A percentile compares a stretch with the other conserved stretches of the same genome.
Conservation (phyloP, 306 rosid genomes). For the Medicago truncatula region DNA sequence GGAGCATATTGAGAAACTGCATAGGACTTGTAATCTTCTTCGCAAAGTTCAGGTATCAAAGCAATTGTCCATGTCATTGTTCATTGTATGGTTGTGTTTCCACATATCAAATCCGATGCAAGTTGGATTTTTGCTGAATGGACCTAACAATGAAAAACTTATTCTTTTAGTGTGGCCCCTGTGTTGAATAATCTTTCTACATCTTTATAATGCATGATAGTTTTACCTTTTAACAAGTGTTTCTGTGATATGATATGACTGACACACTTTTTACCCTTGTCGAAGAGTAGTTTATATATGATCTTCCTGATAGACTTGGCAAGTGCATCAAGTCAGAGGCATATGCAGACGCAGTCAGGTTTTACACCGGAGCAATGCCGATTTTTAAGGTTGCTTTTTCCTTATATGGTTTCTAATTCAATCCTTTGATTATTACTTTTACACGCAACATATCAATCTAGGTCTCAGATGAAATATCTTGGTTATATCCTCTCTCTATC, state of each 20-base stretch:
- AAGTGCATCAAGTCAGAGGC: constrained; percentile 90
- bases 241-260: constrained; percentile 27
- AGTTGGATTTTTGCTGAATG: constrained; percentile 23
- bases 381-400: constrained; percentile 73
- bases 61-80: neutral
- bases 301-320: constrained; percentile 87
- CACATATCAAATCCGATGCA: neutral
- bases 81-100: constrained; percentile 27
- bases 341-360: constrained; percentile 91
- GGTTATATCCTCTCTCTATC: constrained; percentile 31
- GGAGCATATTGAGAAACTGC: constrained; percentile 88
- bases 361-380: constrained; percentile 91
- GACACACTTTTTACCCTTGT: constrained; percentile 44
- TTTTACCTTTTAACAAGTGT: constrained; percentile 10
- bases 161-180: neutral
- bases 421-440: constrained; percentile 36
- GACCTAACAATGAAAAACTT: constrained; percentile 10
- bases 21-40: constrained; percentile 84
- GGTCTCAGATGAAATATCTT: constrained; percentile 34
- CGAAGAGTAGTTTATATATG: constrained; percentile 84
- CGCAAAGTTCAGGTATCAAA: constrained; percentile 87
- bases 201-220: neutral
- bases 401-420: constrained; percentile 36
- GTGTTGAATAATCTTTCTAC: neutral
- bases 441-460: constrained; percentile 18